Percentiles rank a stretch among this genome's conserved stretches.
Evolutionary conservation across 2,329 filamentous ascomycete genomes (phyloP).

Genomic region (Trichoderma sp.): DNA sequence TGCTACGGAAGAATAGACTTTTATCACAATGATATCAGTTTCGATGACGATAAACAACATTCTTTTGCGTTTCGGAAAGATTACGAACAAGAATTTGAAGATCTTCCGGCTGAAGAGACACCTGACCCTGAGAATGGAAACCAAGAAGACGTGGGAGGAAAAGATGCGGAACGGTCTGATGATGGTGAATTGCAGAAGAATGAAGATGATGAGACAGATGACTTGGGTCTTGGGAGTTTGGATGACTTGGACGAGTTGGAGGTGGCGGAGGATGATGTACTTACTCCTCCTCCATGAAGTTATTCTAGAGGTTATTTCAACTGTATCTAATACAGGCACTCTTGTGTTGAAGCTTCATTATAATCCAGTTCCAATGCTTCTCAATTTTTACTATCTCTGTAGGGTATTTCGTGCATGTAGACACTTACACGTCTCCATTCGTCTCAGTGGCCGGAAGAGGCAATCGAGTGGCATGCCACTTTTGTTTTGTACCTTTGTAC

Average conservation of each 20-base stretch:
- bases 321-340: neutral
- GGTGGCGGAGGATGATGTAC: neutral
- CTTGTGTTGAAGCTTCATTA: neutral
- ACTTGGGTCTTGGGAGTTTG: neutral
- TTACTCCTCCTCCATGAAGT: neutral
- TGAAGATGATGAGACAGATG: neutral
- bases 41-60: neutral
- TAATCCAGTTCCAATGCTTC: neutral
- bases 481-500: neutral
- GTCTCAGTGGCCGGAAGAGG: neutral
- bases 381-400: neutral
- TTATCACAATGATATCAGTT: neutral
- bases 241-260: neutral
- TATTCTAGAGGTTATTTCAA: neutral
- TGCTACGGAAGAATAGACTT: neutral
- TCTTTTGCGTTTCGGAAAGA: neutral
- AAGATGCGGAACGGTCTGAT: neutral
- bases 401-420: neutral
- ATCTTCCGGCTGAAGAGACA: neutral
- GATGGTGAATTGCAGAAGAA: neutral
- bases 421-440: neutral
- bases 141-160: neutral
- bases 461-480: neutral
- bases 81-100: neutral
- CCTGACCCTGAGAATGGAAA: neutral